Conservation (phyloP, 345 rosid species). For the Zanthoxylum bungeanum region DNA sequence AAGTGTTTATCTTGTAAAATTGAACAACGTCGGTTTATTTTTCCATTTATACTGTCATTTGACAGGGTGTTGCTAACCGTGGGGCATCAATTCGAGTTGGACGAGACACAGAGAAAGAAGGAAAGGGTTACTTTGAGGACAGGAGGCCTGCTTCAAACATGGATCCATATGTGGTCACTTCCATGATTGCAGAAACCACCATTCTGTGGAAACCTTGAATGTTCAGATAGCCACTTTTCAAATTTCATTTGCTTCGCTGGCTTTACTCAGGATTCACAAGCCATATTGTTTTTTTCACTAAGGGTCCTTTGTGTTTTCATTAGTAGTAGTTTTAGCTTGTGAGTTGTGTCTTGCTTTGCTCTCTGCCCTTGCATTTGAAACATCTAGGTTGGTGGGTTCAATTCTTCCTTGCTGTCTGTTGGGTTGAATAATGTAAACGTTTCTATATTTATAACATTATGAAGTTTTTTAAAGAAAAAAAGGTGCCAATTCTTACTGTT, state of each 20-base stretch:
- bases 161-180: slow-evolving; percentile 76
- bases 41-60: not conserved
- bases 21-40: not conserved
- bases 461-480: too few relatives aligned
- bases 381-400: not conserved
- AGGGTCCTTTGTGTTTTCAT: not conserved
- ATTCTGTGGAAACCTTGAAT: slow-evolving; percentile 53
- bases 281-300: not conserved
- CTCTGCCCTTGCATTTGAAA: not conserved
- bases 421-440: not conserved
- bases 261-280: not conserved
- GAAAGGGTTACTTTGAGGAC: slow-evolving; percentile 91
- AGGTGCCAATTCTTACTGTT: not conserved
- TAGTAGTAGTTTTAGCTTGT: not conserved
- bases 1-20: not conserved
- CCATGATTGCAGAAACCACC: slow-evolving; percentile 84
- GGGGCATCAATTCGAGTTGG: slow-evolving; percentile 84
- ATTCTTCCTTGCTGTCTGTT: not conserved
- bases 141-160: slow-evolving; percentile 91
- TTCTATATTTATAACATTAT: slow-evolving; percentile 1
- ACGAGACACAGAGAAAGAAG: slow-evolving; percentile 72
- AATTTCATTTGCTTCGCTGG: not conserved
- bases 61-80: slow-evolving; percentile 85
- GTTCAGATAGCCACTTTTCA: not conserved
- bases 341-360: not conserved